phyloP scores from a whole-genome alignment of 1,284 basidiomycete species.

The Anthracocystis setariae region DNA sequence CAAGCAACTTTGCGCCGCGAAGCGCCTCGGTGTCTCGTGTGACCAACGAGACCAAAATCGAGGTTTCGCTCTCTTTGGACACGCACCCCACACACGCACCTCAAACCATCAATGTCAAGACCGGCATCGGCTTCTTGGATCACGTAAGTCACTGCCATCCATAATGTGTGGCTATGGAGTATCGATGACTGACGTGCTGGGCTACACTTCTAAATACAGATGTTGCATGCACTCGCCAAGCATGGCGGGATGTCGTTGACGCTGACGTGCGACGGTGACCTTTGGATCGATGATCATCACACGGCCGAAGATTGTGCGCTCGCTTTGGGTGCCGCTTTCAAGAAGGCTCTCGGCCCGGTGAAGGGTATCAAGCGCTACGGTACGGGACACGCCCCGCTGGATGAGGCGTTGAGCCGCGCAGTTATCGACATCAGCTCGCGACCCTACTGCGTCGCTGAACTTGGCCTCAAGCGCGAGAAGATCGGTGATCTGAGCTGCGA shows the following conservation, averaged over 20 bases:
- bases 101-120: conserved; percentile 86
- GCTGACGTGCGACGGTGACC: conserved; percentile 90
- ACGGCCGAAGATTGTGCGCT: conserved; percentile 94
- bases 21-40: conserved; percentile 81
- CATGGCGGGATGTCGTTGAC: conserved; percentile 74
- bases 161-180: too few relatives aligned
- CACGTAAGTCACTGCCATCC: too few relatives aligned
- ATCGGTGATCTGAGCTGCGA: conserved; percentile 87
- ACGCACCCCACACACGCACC: conserved; percentile 74
- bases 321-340: conserved; percentile 92
- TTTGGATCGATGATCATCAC: conserved; percentile 99
- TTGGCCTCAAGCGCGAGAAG: conserved; percentile 84
- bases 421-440: conserved; percentile 98
- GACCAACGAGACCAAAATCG: conserved; percentile 92
- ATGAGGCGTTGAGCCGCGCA: conserved; percentile 87
- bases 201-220: too few relatives aligned
- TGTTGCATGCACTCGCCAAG: conserved; percentile 68
- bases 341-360: conserved; percentile 91
- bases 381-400: conserved; percentile 93
- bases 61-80: conserved; percentile 84
- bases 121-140: conserved; percentile 97
- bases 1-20: conserved; percentile 57
- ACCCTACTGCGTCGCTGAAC: conserved; percentile 91
- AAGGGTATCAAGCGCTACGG: conserved; percentile 95
- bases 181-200: too few relatives aligned